Evolutionary conservation across 768 basidiomycete genomes (phyloP).

Genomic region (Trametes coccinea): DNA sequence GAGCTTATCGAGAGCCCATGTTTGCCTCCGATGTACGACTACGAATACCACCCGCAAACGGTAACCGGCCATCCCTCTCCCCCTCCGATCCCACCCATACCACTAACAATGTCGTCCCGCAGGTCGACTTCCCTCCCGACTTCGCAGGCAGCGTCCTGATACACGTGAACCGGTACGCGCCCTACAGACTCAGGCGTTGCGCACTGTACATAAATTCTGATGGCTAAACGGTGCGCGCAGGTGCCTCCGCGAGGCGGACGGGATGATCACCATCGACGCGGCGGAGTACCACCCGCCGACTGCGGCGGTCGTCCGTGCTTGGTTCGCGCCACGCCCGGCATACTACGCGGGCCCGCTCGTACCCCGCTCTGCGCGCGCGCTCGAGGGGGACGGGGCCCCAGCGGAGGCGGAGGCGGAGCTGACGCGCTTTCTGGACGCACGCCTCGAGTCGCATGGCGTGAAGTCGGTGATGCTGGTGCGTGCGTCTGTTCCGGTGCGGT

Average conservation of each 20-base stretch:
- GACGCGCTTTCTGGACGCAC: background rate
- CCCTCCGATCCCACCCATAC: too few relatives aligned
- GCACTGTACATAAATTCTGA: too few relatives aligned
- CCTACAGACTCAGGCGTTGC: too few relatives aligned
- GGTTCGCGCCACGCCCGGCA: background rate
- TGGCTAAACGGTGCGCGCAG: too few relatives aligned
- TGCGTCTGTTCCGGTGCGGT: too few relatives aligned
- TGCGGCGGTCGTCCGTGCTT: background rate
- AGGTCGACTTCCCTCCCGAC: too few relatives aligned
- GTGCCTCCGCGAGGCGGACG: background rate
- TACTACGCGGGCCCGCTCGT: background rate
- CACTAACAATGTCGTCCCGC: too few relatives aligned
- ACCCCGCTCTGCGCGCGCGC: background rate
- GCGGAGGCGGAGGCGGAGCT: background rate
- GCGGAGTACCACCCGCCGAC: background rate
- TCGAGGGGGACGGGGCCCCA: too few relatives aligned
- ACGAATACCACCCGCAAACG: conserved; percentile 3
- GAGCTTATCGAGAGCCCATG: background rate
- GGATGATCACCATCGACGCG: background rate
- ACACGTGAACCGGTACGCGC: too few relatives aligned
- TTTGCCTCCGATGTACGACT: conserved; percentile 1
- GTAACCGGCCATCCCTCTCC: background rate
- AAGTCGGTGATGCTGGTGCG: too few relatives aligned
- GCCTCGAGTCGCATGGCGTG: too few relatives aligned
- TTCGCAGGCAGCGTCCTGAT: too few relatives aligned